Evolutionary conservation across 805 yeast genomes (phyloP), one percentile per base, ranked within the genome.

Genomic region (Candida nanaspora): DNA sequence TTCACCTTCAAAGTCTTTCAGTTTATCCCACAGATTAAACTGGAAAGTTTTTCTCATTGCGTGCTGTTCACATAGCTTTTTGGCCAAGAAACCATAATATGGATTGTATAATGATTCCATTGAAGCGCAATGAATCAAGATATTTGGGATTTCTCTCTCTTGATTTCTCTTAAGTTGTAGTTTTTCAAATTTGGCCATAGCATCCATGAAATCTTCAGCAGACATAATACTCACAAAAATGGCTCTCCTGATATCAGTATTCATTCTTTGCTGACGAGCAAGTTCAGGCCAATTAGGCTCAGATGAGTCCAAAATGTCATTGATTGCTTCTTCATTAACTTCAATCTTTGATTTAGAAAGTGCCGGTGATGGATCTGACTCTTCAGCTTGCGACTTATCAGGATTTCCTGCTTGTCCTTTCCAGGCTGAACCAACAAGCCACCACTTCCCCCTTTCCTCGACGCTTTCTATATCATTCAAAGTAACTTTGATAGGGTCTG

Each of bases 391-490:
- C 2, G 40, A 43, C 13, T 39, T 46, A 34, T 62, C 69, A 41
- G 13, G 5, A 33, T 22, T 15, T 22, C 19, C 28, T 6, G 18
- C 34, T 31, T 68, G 64, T 3, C 96, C 96, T 53, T 79, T 86
- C 96, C 97, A 93, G 0, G 98, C 96, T 1, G 98, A 86, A 38
- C 99, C 99, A 25, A 93, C 91, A 26, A 93, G 69, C 99, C 99
- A 93, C 99, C 99, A 93, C 62, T 91, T 93, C 42, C 99, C 99
- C 48, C 79, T 78, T 1, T 82, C 76, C 13, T 82, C 85, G 20
- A 86, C 72, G 45, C 76, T 78, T 37, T 75, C 78, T 42, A 93
- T 87, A 63, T 93, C 99, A 35, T 78, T 80, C 18, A 91, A 65
- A 3, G 86, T 66, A 0, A 93, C 98, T 49, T 85, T 87, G 21